These are phyloP conservation scores for Wickerhamomyces rabaulensis DNA, from an alignment of 805 yeast species.

Conservation along the genomic window DNA sequence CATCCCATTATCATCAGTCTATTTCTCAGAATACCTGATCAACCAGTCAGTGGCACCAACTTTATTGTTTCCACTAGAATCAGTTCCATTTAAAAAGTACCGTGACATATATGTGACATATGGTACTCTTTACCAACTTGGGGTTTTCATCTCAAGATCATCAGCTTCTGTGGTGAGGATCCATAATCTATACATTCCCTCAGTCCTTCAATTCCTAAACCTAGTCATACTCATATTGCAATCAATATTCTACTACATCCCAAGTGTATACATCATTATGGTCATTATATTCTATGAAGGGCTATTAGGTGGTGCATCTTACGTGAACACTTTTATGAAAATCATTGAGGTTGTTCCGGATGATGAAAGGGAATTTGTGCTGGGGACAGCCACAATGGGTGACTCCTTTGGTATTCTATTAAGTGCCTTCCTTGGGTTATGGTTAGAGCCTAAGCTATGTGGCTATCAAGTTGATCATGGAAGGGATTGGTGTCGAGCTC, in stretches of 20 bases:
- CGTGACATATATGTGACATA: conserved; percentile 90
- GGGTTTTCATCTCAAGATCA: conserved; percentile 88
- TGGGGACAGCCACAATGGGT: conserved; percentile 80
- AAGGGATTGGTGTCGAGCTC: conserved; percentile 69
- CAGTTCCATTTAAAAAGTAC: conserved; percentile 62
- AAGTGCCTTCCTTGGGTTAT: conserved; percentile 72
- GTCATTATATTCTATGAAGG: conserved; percentile 79
- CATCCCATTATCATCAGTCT: conserved; percentile 81
- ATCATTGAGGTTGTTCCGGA: conserved; percentile 56
- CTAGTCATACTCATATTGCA: conserved; percentile 55
- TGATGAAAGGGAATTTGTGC: conserved; percentile 63
- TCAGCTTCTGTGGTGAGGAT: conserved; percentile 65
- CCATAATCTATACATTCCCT: conserved; percentile 50
- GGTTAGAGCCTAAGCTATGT: conserved; percentile 73
- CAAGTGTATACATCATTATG: conserved; percentile 58
- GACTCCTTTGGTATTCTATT: conserved; percentile 80
- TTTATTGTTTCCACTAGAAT: conserved; percentile 65
- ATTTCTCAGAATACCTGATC: conserved; percentile 79
- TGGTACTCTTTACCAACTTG: conserved; percentile 85
- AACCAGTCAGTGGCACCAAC: conserved; percentile 94
- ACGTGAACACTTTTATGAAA: conserved; percentile 80
- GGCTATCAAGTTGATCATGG: conserved; percentile 63
- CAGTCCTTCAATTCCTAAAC: conserved; percentile 64
- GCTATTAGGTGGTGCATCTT: conserved; percentile 82
- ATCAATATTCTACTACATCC: conserved; percentile 53